Percentiles rank a stretch among this genome's conserved stretches.
Conservation (phyloP, 2,329 filamentous ascomycete genomes). For the Pseudogymnoascus sp. region DNA sequence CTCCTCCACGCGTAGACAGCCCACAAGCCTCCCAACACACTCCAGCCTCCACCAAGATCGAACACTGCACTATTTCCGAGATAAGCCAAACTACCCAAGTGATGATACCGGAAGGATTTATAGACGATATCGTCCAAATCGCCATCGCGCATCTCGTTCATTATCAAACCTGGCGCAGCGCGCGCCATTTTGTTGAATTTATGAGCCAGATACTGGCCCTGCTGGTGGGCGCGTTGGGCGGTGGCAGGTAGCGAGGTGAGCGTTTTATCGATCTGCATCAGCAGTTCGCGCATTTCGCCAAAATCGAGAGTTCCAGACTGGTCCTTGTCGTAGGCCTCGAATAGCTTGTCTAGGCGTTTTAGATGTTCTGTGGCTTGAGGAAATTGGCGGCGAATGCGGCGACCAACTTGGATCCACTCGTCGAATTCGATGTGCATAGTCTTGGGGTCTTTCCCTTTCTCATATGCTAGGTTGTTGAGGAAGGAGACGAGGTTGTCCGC, state of each 20-base stretch:
- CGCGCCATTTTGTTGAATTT: constrained; percentile 91
- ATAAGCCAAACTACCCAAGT: constrained; percentile 87
- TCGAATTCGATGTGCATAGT: constrained; percentile 76
- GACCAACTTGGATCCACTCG: constrained; percentile 81
- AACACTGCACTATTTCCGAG: constrained; percentile 95
- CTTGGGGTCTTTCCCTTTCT: constrained; percentile 82
- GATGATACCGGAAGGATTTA: constrained; percentile 88
- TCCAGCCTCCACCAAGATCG: constrained; percentile 71
- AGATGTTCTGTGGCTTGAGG: constrained; percentile 84
- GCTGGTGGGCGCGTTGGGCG: constrained; percentile 91
- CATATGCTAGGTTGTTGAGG: constrained; percentile 80
- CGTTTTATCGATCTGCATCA: constrained; percentile 88
- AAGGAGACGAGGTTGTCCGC: constrained; percentile 86
- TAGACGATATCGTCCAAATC: constrained; percentile 89
- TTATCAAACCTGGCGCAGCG: constrained; percentile 61
- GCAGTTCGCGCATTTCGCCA: constrained; percentile 76
- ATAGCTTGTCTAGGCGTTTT: constrained; percentile 81
- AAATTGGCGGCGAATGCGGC: constrained; percentile 77
- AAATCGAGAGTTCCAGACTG: constrained; percentile 90
- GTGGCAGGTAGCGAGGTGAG: constrained; percentile 91
- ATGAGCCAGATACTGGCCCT: constrained; percentile 82
- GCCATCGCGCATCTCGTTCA: constrained; percentile 78
- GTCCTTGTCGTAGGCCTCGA: constrained; percentile 86
- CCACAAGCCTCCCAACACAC: constrained; percentile 71
- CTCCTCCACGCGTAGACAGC: constrained; percentile 95